Evolutionary conservation across 2,329 filamentous ascomycete genomes (phyloP).

Genomic region (Diaporthe amygdali): DNA sequence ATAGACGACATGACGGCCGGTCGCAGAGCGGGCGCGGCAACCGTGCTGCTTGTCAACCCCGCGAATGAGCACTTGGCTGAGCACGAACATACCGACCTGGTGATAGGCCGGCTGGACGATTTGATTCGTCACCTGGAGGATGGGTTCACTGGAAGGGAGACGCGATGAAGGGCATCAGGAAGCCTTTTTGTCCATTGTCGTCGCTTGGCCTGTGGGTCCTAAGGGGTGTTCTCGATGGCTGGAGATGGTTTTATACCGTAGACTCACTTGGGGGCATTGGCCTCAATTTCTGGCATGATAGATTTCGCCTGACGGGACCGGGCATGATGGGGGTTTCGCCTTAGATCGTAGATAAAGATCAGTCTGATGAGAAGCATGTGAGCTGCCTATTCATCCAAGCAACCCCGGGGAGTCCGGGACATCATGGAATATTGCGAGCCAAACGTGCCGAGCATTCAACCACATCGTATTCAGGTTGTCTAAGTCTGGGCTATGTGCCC

Average conservation of each 20-base stretch:
- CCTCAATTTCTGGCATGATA: background rate
- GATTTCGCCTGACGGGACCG: no score
- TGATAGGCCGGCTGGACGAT: constrained; percentile 75
- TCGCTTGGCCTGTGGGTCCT: background rate
- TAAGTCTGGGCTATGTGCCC: background rate
- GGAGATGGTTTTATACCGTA: background rate
- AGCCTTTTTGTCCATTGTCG: no score
- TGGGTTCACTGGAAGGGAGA: constrained; percentile 67
- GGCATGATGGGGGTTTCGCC: no score
- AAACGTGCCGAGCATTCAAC: background rate
- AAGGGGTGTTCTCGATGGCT: background rate
- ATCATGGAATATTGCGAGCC: background rate
- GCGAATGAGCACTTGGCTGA: constrained; percentile 73
- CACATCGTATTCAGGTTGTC: constrained; percentile 11
- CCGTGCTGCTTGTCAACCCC: constrained; percentile 86
- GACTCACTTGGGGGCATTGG: background rate
- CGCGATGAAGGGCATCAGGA: constrained; percentile 2
- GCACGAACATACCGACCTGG: constrained; percentile 79
- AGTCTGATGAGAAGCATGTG: background rate
- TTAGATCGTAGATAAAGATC: background rate
- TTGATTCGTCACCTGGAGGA: constrained; percentile 75
- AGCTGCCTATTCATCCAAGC: no score
- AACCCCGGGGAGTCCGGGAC: background rate
- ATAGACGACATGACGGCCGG: constrained; percentile 95
- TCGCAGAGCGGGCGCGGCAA: constrained; percentile 81